Evolutionary conservation across 768 basidiomycete genomes (phyloP).

Genomic region (Suillus brevipes): DNA sequence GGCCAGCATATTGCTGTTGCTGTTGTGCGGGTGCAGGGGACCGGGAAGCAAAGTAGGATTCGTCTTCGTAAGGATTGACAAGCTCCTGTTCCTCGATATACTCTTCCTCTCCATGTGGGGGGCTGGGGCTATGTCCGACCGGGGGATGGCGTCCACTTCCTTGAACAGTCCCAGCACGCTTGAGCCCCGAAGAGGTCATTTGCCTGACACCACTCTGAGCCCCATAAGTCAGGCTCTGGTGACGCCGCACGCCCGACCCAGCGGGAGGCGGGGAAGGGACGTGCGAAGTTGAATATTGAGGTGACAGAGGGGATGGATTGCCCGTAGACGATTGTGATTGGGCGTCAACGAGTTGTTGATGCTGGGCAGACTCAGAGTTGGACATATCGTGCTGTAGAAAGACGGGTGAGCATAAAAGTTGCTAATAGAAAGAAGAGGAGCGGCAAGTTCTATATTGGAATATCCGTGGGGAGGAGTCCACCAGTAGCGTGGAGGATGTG

Average conservation of each 20-base stretch:
- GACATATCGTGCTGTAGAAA: conserved; percentile 25
- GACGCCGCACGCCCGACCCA: conserved; percentile 71
- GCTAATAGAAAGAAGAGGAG: conserved; percentile 18
- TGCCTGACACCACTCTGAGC: conserved; percentile 50
- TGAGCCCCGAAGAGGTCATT: conserved; percentile 55
- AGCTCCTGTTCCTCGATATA: conserved; percentile 47
- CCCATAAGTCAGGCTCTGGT: conserved; percentile 78
- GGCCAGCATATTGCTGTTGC: conserved; percentile 37
- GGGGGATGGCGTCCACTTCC: conserved; percentile 41
- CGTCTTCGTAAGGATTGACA: conserved; percentile 49
- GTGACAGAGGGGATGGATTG: conserved; percentile 58
- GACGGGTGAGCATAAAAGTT: conserved; percentile 16
- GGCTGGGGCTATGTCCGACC: conserved; percentile 42
- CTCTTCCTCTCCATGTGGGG: conserved; percentile 58
- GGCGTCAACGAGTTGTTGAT: conserved; percentile 51
- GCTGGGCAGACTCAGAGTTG: conserved; percentile 32
- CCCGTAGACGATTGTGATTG: conserved; percentile 40
- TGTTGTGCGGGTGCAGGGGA: conserved; percentile 40
- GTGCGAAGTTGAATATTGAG: conserved; percentile 53
- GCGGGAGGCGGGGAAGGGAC: conserved; percentile 72
- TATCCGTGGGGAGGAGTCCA: conserved; percentile 7
- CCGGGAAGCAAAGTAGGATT: conserved; percentile 51
- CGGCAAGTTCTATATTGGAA: conserved; percentile 12
- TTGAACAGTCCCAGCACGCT: conserved; percentile 71
- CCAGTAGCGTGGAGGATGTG: conserved; percentile 5